Base-by-base conservation (phyloP, 2,329 filamentous ascomycete species). In the Colletotrichum siamense region DNA sequence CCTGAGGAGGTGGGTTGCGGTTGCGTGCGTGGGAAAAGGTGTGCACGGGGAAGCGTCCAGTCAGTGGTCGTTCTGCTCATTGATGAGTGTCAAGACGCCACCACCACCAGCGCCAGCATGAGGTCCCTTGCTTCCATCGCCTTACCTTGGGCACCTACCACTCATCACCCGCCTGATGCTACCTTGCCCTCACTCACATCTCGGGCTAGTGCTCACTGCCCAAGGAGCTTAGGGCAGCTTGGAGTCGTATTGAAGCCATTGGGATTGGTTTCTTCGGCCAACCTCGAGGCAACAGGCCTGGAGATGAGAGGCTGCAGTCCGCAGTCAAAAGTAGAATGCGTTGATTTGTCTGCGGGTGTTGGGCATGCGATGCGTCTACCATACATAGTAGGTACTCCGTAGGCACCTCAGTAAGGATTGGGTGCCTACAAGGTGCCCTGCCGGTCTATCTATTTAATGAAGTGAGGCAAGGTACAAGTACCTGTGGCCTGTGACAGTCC, bases 1-100 rank as follows among this genome's bases (percentile, higher is more conserved):
- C 59, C 71, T 69, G 71, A 68, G 61, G 4, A 69, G 65, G 71
- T 73, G 71, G 71, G 71, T 63, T 57, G 57, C 26, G 57, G 16
- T 61, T 61, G 16, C 44, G 44, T 22, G 44, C 55, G 22, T 26
- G 55, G 8, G 22, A 39, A 61, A 65, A 69, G 26, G 28, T 24
- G 64, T 69, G 71, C 57, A 70, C 57, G 57, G 66, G 63, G 44
- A 70, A 49, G 57, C 39, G 30, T 74, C 44, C 30, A 69, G 65
- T 69, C 71, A 61, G 52, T 69, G n/a, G 6, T 22, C 44, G n/a
- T 49, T 49, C 44, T 49, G 44, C 44, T 22, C 18, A 22, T 22
- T 22, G n/a, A 59, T 18, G 52, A 28, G 26, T 26, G 22, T 24
- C 55, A 59, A 39, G 26, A 34, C 61, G 61, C 61, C 61, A 5